Evolutionary conservation across 768 basidiomycete species (phyloP).

Genomic region (Termitomyces sp.): DNA sequence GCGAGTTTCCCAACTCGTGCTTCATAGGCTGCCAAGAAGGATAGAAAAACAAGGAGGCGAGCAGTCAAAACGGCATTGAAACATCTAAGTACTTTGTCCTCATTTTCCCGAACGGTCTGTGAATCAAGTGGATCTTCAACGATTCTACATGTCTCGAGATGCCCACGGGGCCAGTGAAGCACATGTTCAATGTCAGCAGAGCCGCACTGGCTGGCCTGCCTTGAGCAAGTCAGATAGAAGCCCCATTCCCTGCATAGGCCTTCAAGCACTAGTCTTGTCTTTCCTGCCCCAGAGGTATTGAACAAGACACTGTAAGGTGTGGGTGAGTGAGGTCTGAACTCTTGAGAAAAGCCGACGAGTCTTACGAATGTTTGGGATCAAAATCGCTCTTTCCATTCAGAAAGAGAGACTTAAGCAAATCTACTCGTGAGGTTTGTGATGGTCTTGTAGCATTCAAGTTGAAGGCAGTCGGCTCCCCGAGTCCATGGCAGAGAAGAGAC

Average conservation of each 20-base stretch:
- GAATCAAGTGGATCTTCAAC: too few species aligned
- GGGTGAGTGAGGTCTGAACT: background rate
- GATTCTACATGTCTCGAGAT: background rate
- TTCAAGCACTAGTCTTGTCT: background rate
- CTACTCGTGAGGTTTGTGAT: background rate
- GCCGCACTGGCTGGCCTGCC: background rate
- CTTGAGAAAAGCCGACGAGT: too few species aligned
- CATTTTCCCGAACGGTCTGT: background rate
- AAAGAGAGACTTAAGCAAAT: background rate
- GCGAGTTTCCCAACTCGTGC: background rate
- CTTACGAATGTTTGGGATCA: background rate
- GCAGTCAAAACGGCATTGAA: background rate
- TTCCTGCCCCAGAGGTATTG: background rate
- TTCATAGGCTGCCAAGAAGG: background rate
- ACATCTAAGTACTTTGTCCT: background rate
- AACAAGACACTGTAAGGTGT: background rate
- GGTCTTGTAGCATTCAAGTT: background rate
- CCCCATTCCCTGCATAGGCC: background rate
- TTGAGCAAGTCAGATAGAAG: slow-evolving; percentile 1
- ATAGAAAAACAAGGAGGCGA: background rate
- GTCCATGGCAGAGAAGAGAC: background rate
- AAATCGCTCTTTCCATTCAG: background rate
- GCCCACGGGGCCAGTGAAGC: background rate
- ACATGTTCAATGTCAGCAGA: background rate
- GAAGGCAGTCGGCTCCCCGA: background rate